These are phyloP conservation scores for Discostella pseudostelligera DNA, from an alignment of 108 stramenopile species.

Conservation along the genomic window DNA sequence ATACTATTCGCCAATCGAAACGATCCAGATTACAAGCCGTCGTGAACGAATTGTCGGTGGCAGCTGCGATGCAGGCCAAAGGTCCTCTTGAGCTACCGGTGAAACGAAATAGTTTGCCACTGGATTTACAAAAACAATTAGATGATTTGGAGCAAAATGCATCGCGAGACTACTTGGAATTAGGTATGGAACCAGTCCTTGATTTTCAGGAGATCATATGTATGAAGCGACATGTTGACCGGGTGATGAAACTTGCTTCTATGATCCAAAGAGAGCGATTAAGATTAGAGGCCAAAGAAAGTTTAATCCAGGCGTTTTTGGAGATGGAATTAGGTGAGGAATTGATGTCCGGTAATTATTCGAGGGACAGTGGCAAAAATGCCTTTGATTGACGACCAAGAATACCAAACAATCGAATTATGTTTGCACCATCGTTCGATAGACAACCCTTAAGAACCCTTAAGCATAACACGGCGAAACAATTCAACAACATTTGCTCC, in stretches of 20 bases:
- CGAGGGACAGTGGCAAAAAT: background rate
- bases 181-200: constrained; percentile 66
- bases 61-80: constrained; percentile 40
- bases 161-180: constrained; percentile 40
- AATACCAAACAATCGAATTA: too few species aligned
- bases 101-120: constrained; percentile 54
- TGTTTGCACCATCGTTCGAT: too few species aligned
- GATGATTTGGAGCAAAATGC: constrained; percentile 56
- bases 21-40: constrained; percentile 40
- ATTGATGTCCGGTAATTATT: background rate
- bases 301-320: constrained; percentile 39
- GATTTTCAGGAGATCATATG: constrained; percentile 71
- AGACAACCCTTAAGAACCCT: too few species aligned
- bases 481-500: too few species aligned
- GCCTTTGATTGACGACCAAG: background rate
- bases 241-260: constrained; percentile 41
- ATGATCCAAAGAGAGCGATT: constrained; percentile 54
- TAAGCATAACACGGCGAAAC: too few species aligned
- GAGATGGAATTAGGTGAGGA: constrained; percentile 1
- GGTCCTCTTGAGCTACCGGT: constrained; percentile 72
- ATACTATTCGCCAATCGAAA: constrained; percentile 54
- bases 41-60: constrained; percentile 66
- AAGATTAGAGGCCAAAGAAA: constrained; percentile 53
- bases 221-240: constrained; percentile 32
- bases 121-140: constrained; percentile 44